Evolutionary conservation across 2,329 filamentous ascomycete genomes (phyloP).

Genomic region (Verruconis gallopava): DNA sequence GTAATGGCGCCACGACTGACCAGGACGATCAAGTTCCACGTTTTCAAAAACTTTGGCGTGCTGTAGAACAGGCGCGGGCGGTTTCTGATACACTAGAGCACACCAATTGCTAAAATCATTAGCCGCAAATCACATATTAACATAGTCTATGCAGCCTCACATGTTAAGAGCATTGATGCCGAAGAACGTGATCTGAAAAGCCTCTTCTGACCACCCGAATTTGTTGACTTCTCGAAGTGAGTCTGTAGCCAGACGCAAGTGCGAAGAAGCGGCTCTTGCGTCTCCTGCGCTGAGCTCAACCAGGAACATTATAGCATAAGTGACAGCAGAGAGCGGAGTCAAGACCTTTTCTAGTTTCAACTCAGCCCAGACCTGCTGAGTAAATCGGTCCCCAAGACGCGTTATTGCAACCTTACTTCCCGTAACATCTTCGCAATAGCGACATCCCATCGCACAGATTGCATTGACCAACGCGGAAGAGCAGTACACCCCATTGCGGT

Average conservation of each 20-base stretch:
- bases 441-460: constrained; percentile 20
- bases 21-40: constrained; percentile 12
- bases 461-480: constrained; percentile 18
- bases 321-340: constrained; percentile 14
- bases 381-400: constrained; percentile 14
- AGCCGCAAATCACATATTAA: not conserved
- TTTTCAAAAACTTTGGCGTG: constrained; percentile 12
- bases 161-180: constrained; percentile 14
- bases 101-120: constrained; percentile 14
- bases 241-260: constrained; percentile 16
- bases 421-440: constrained; percentile 11
- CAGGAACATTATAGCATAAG: constrained; percentile 19
- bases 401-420: constrained; percentile 11
- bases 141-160: constrained; percentile 9
- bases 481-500: constrained; percentile 14
- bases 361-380: constrained; percentile 13
- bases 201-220: constrained; percentile 8
- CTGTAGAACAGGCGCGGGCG: constrained; percentile 12
- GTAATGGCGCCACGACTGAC: constrained; percentile 17
- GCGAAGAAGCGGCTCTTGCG: constrained; percentile 15
- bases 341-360: constrained; percentile 12
- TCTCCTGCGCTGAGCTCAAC: constrained; percentile 16
- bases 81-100: constrained; percentile 16
- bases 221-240: constrained; percentile 9
- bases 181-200: constrained; percentile 13